phyloP scores from a whole-genome alignment of 768 basidiomycete species.

The Boletus rex-veris region DNA sequence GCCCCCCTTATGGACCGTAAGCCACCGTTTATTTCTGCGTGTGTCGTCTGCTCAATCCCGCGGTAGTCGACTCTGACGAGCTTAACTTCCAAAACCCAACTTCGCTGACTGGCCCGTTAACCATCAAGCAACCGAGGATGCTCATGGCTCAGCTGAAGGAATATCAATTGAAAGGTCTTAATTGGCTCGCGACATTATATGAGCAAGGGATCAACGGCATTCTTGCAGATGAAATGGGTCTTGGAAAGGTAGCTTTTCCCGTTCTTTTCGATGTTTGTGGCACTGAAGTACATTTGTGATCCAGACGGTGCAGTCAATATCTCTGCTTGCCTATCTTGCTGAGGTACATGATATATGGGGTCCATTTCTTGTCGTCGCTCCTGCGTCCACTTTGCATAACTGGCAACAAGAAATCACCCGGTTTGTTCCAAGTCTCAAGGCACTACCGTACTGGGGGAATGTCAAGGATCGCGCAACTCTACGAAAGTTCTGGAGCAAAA shows the following conservation, averaged over 20 bases:
- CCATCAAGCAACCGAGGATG: conserved; percentile 91
- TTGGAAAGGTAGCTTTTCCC: conserved; percentile 61
- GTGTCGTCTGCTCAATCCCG: conserved; percentile 1
- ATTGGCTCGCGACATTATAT: conserved; percentile 96
- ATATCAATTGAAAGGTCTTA: conserved; percentile 96
- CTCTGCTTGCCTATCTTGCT: conserved; percentile 90
- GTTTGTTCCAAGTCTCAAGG: conserved; percentile 91
- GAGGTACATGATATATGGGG: conserved; percentile 99
- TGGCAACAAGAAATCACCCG: conserved; percentile 99
- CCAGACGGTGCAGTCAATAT: conserved; percentile 97
- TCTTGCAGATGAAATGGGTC: conserved; percentile 98
- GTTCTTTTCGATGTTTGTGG: conserved; percentile 7
- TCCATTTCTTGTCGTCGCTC: conserved; percentile 96
- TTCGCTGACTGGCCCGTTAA: conserved; percentile 76
- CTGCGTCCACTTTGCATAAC: conserved; percentile 95
- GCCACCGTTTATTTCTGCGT: conserved; percentile 24
- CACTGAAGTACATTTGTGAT: neutral
- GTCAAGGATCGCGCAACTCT: conserved; percentile 93
- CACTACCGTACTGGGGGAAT: conserved; percentile 97
- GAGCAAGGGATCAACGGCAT: conserved; percentile 99
- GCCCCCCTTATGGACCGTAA: conserved; percentile 70
- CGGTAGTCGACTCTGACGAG: conserved; percentile 87
- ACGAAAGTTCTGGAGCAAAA: conserved; percentile 97
- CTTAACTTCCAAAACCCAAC: conserved; percentile 99
- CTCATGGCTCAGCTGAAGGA: conserved; percentile 96